These are phyloP conservation scores for Fusarium poae DNA, from an alignment of 2,329 filamentous ascomycete species.

Conservation along the genomic window DNA sequence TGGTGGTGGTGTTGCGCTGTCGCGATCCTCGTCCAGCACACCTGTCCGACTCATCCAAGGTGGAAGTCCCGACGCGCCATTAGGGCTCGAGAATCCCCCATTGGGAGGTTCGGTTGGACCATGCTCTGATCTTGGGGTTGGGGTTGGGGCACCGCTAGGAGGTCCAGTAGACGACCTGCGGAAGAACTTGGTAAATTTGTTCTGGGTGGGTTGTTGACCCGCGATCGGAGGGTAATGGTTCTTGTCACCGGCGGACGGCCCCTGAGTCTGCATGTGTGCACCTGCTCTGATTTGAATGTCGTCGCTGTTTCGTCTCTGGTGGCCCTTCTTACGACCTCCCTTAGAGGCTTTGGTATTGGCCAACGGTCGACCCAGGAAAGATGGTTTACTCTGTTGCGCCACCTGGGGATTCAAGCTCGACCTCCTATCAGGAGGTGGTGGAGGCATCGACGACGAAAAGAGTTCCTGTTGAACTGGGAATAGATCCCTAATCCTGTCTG, in stretches of 20 bases:
- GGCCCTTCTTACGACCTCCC: conserved; percentile 35
- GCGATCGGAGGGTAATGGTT: conserved; percentile 65
- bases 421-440: conserved; percentile 64
- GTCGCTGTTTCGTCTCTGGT: conserved; percentile 51
- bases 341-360: conserved; percentile 37
- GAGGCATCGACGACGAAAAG: conserved; percentile 57
- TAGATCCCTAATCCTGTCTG: conserved; percentile 62
- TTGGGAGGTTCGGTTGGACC: conserved; percentile 21
- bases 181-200: conserved; percentile 65
- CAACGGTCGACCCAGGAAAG: conserved; percentile 40
- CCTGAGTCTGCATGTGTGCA: conserved; percentile 46
- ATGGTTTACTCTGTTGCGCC: conserved; percentile 45
- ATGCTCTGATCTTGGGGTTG: conserved; percentile 27
- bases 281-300: conserved; percentile 48
- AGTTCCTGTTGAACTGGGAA: conserved; percentile 58
- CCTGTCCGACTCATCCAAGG: conserved; percentile 56
- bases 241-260: conserved; percentile 49
- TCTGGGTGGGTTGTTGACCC: conserved; percentile 59
- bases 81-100: conserved; percentile 38
- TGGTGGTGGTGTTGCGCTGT: conserved; percentile 68
- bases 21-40: conserved; percentile 57
- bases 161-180: conserved; percentile 62
- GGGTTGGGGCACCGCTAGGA: conserved; percentile 23
- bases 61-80: conserved; percentile 54
- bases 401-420: conserved; percentile 67